phyloP scores from a whole-genome alignment of 2,329 filamentous ascomycete genomes.

The Didymella pomorum region DNA sequence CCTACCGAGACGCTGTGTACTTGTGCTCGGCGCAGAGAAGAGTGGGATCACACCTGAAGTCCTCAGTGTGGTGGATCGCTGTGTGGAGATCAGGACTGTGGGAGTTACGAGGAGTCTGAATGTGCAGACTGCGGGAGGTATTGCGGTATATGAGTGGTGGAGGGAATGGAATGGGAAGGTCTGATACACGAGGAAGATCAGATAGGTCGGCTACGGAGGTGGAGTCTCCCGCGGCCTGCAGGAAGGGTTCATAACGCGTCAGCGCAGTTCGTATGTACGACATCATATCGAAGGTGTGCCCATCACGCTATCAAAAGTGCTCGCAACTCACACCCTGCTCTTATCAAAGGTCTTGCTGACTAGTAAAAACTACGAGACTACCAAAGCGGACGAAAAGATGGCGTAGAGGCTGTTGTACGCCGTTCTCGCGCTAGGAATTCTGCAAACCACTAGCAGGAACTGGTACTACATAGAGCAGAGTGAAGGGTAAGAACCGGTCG shows the following conservation, averaged over 20 bases:
- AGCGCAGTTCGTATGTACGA: neutral
- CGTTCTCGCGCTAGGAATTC: too few species aligned
- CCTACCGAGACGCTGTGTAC: slow-evolving; percentile 51
- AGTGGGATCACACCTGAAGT: slow-evolving; percentile 60
- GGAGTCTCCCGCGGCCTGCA: neutral
- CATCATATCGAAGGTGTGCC: neutral
- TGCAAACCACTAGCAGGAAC: too few species aligned
- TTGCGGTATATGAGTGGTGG: slow-evolving; percentile 61
- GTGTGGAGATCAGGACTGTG: slow-evolving; percentile 62
- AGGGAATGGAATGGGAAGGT: slow-evolving; percentile 51
- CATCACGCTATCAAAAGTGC: neutral
- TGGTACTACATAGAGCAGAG: too few species aligned
- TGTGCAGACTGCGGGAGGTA: slow-evolving; percentile 62
- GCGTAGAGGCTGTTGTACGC: too few species aligned
- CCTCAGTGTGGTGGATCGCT: slow-evolving; percentile 58
- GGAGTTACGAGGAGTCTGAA: slow-evolving; percentile 64
- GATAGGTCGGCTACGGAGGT: too few species aligned
- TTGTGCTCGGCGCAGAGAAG: slow-evolving; percentile 62
- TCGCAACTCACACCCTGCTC: neutral
- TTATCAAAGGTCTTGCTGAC: neutral
- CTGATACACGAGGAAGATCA: too few species aligned
- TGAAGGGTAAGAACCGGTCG: too few species aligned
- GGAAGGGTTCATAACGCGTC: neutral
- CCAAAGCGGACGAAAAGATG: too few species aligned
- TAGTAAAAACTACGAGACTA: neutral